Conservation (phyloP, 257 asterid species). For the Solanum microdontum region DNA sequence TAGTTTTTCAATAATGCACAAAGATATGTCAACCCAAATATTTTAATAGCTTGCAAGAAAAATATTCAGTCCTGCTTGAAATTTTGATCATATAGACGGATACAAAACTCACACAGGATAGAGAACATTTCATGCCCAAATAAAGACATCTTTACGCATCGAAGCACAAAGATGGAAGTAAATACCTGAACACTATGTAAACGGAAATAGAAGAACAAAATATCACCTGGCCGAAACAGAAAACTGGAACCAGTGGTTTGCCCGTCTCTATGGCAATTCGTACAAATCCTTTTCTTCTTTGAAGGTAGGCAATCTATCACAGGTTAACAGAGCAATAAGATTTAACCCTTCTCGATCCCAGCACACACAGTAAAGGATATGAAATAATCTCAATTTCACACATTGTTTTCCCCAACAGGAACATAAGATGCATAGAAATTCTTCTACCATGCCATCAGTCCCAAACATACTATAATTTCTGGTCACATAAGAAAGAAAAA, state of each 20-base stretch:
- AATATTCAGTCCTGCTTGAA: neutral
- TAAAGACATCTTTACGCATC: no score
- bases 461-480: neutral
- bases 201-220: neutral
- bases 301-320: conserved; percentile 53
- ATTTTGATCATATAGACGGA: neutral
- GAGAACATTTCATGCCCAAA: neutral
- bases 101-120: neutral
- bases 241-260: conserved; percentile 94
- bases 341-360: neutral
- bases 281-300: conserved; percentile 71
- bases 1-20: neutral
- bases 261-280: conserved; percentile 82
- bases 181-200: neutral
- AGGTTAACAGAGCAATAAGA: neutral
- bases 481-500: neutral
- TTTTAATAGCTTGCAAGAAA: neutral
- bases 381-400: neutral
- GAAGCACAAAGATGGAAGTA: neutral
- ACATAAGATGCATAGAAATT: neutral
- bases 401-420: neutral
- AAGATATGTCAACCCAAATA: neutral
- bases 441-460: neutral
- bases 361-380: neutral
- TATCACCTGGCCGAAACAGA: conserved; percentile 91